These are phyloP conservation scores for Prunus davidiana DNA, from an alignment of 306 rosid genomes.

Conservation along the genomic window DNA sequence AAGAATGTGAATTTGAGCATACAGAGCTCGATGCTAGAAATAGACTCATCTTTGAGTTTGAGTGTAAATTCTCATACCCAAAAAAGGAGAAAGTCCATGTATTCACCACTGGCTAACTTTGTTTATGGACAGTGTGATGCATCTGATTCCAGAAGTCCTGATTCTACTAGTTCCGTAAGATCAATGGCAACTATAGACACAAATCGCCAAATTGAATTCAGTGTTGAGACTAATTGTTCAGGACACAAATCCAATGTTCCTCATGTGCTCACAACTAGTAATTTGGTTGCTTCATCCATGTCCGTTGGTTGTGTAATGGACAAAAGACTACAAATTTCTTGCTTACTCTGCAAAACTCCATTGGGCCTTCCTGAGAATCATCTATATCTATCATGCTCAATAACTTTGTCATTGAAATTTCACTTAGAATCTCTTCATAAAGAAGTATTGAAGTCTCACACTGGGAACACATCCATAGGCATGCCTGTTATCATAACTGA, in stretches of 20 bases:
- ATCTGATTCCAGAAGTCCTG: conserved; percentile 39
- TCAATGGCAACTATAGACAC: conserved; percentile 31
- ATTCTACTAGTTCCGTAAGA: conserved; percentile 21
- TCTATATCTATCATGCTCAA: conserved; percentile 54
- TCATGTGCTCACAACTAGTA: conserved; percentile 21
- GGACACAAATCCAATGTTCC: conserved; percentile 28
- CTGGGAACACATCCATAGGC: conserved; percentile 29
- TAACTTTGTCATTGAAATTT: conserved; percentile 46
- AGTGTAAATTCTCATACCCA: conserved; percentile 82
- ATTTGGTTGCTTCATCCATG: conserved; percentile 26
- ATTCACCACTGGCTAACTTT: conserved; percentile 37
- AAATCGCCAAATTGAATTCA: conserved; percentile 42
- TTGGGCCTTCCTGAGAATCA: conserved; percentile 71
- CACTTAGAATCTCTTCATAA: conserved; percentile 55
- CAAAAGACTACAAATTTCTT: conserved; percentile 49
- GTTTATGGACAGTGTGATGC: conserved; percentile 35
- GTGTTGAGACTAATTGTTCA: conserved; percentile 22
- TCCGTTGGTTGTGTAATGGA: conserved; percentile 40
- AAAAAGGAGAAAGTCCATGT: conserved; percentile 61
- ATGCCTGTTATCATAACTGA: conserved; percentile 59
- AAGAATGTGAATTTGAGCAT: conserved; percentile 37
- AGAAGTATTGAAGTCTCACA: conserved; percentile 26
- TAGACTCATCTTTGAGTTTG: conserved; percentile 53
- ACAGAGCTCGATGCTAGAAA: conserved; percentile 40
- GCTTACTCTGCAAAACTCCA: conserved; percentile 72